A percentile compares a stretch with the other conserved stretches of the same genome.
These are phyloP conservation scores for Phytopythium oedochilum DNA, from an alignment of 352 stramenopile species.

Conservation along the genomic window DNA sequence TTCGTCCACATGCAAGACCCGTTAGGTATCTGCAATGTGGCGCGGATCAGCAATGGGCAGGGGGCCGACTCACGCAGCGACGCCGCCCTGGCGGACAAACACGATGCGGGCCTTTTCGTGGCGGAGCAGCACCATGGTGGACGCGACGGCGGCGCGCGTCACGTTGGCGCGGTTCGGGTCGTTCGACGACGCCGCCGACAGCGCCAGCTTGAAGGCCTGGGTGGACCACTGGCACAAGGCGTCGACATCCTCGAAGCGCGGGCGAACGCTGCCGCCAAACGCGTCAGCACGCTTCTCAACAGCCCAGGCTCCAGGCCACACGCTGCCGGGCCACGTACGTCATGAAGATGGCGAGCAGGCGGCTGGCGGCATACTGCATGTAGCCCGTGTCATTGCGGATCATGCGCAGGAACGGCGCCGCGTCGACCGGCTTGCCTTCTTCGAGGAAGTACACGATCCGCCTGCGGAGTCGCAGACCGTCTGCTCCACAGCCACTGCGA, in stretches of 20 bases:
- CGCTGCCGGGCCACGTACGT: constrained; percentile 32
- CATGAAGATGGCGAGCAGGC: constrained; percentile 80
- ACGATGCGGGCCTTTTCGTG: constrained; percentile 84
- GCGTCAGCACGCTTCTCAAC: background rate
- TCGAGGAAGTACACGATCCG: constrained; percentile 75
- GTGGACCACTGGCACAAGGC: constrained; percentile 76
- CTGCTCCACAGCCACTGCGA: constrained; percentile 14
- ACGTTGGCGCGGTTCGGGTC: constrained; percentile 71
- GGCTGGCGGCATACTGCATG: constrained; percentile 76
- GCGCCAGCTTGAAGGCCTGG: constrained; percentile 62
- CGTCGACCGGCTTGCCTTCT: constrained; percentile 69
- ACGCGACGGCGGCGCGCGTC: constrained; percentile 84
- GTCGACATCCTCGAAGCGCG: constrained; percentile 74
- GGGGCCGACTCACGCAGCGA: constrained; percentile 76
- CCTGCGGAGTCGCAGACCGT: constrained; percentile 74
- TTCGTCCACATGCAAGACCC: no score
- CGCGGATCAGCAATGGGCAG: no score
- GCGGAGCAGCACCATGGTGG: constrained; percentile 91
- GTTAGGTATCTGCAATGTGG: no score
- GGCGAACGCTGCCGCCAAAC: constrained; percentile 40
- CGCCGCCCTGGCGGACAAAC: constrained; percentile 89
- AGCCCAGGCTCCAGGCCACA: background rate
- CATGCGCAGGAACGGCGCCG: constrained; percentile 76
- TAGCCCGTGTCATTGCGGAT: constrained; percentile 84
- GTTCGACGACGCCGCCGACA: constrained; percentile 40